A percentile compares a stretch with the other conserved stretches of the same genome.
Evolutionary conservation across 495 filamentous ascomycete species (phyloP).

Genomic region (Aspergillus diversus): DNA sequence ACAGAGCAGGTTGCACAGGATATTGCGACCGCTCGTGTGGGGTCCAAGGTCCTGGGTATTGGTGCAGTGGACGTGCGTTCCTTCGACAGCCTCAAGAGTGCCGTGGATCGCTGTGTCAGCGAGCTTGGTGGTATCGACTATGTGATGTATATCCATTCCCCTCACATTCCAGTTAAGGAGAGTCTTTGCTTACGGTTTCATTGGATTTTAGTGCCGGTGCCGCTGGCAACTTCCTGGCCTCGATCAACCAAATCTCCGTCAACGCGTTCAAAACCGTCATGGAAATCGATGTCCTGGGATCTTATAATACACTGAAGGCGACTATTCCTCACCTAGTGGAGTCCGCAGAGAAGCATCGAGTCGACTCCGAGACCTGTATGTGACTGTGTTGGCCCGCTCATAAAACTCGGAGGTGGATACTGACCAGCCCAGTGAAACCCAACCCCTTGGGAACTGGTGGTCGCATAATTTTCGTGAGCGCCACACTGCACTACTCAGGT

Average conservation of each 20-base stretch:
- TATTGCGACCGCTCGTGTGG: constrained; percentile 75
- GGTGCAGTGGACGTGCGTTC: constrained; percentile 84
- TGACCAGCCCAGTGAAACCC: constrained; percentile 33
- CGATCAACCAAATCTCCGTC: constrained; percentile 75
- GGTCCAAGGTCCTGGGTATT: constrained; percentile 83
- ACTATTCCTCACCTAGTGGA: constrained; percentile 76
- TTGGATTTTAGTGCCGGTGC: constrained; percentile 74
- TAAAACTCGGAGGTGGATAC: background rate
- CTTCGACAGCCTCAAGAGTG: constrained; percentile 66
- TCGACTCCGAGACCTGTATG: constrained; percentile 52
- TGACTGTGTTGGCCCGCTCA: background rate
- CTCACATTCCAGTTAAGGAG: background rate
- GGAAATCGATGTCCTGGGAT: constrained; percentile 93
- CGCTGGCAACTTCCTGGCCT: constrained; percentile 93
- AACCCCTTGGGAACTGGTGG: constrained; percentile 66
- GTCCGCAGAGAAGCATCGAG: constrained; percentile 66
- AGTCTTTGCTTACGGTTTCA: constrained; percentile 16
- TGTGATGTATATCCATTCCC: constrained; percentile 68
- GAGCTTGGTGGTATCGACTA: constrained; percentile 89
- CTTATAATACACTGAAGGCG: constrained; percentile 93
- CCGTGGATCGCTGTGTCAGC: constrained; percentile 74
- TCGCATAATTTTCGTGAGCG: constrained; percentile 84
- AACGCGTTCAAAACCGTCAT: constrained; percentile 97
- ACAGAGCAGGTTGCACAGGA: constrained; percentile 78
- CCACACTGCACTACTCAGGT: constrained; percentile 86